Evolutionary conservation across 495 filamentous ascomycete species (phyloP).

Genomic region (Penicillium egyptiacum): DNA sequence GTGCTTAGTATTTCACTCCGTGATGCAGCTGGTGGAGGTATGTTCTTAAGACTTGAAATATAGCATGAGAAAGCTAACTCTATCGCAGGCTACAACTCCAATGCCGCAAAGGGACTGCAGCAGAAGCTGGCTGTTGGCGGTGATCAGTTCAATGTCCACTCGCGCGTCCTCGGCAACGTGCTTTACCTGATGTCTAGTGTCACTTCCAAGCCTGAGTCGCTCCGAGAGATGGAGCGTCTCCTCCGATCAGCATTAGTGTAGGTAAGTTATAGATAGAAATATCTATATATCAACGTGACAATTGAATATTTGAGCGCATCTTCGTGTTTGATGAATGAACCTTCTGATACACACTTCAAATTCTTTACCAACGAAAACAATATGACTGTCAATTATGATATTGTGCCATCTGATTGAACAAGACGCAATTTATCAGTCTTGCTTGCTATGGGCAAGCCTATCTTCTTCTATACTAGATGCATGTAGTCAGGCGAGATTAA

Average conservation of each 20-base stretch:
- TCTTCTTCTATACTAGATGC: no score
- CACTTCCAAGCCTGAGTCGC: slow-evolving; percentile 51
- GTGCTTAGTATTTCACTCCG: slow-evolving; percentile 66
- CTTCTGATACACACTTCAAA: no score
- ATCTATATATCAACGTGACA: not conserved
- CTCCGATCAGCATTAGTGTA: slow-evolving; percentile 24
- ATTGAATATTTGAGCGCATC: not conserved
- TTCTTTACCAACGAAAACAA: no score
- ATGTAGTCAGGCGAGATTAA: no score
- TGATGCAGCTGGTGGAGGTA: slow-evolving; percentile 48
- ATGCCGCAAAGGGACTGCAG: slow-evolving; percentile 60
- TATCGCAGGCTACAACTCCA: slow-evolving; percentile 62
- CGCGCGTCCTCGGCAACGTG: slow-evolving; percentile 72
- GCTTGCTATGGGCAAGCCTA: no score
- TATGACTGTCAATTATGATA: no score
- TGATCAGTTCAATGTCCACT: slow-evolving; percentile 61
- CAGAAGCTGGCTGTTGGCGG: slow-evolving; percentile 46
- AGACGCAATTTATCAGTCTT: no score
- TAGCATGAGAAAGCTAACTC: slow-evolving; percentile 2
- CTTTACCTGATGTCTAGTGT: slow-evolving; percentile 75
- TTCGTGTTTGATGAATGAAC: not conserved
- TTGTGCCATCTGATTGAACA: no score
- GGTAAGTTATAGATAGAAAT: not conserved
- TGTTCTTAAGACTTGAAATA: slow-evolving; percentile 12
- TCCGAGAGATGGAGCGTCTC: slow-evolving; percentile 49